These are phyloP conservation scores for Castanea crenata DNA, from an alignment of 306 rosid species.

Conservation along the genomic window DNA sequence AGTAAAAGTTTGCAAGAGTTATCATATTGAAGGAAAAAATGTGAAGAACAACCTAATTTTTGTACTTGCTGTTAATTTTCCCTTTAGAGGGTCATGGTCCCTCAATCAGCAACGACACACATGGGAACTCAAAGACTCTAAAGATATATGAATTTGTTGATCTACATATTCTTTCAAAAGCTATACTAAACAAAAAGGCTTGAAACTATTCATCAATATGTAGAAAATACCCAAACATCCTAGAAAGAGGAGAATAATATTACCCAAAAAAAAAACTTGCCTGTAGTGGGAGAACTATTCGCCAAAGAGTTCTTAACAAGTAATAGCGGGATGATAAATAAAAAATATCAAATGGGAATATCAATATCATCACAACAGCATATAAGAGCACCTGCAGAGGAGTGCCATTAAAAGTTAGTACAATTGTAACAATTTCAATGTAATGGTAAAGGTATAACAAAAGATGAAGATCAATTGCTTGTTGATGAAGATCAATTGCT, in stretches of 20 bases:
- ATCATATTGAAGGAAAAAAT: neutral
- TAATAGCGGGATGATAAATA: constrained; percentile 86
- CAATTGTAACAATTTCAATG: constrained; percentile 15
- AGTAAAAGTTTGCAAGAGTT: neutral
- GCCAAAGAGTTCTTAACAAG: constrained; percentile 90
- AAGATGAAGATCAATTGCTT: constrained; percentile 9
- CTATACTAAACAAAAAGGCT: neutral
- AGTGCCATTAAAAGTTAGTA: constrained; percentile 36
- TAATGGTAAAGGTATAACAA: constrained; percentile 23
- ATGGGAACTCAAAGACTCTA: neutral
- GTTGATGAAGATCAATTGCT: too few relatives aligned
- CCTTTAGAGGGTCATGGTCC: neutral
- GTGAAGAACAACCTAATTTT: neutral
- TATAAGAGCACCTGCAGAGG: constrained; percentile 89
- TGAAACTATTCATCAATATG: neutral
- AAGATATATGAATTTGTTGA: neutral
- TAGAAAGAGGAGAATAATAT: neutral
- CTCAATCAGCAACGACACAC: neutral
- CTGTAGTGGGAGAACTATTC: constrained; percentile 90
- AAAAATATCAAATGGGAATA: constrained; percentile 94
- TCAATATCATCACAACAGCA: constrained; percentile 69
- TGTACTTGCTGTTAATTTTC: neutral
- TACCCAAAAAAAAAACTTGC: constrained; percentile 44
- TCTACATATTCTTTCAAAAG: neutral
- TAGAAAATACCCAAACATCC: neutral